Conservation (phyloP, 148 eudicot genomes). For the Beta vulgaris region DNA sequence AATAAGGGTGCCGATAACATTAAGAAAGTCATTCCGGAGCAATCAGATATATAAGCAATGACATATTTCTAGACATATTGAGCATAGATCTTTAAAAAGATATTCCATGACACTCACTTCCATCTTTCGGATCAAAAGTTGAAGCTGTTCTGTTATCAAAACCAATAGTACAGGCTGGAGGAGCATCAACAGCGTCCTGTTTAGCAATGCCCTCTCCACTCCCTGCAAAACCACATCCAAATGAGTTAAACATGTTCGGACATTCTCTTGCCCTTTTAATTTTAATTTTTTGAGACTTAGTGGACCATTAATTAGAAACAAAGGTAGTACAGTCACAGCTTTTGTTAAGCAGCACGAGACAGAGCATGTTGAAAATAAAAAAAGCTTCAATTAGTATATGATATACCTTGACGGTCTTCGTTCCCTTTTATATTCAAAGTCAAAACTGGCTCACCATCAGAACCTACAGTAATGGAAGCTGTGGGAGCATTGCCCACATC, state of each 20-base stretch:
- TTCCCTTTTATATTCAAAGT: neutral
- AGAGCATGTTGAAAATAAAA: neutral
- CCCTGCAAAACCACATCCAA: neutral
- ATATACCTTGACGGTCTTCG: constrained; percentile 1
- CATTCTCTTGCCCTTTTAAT: neutral
- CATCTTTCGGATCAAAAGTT: no score
- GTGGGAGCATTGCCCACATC: neutral
- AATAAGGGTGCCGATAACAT: no score
- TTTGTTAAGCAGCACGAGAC: neutral
- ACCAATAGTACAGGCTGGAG: no score
- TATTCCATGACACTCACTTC: no score
- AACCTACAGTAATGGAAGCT: neutral
- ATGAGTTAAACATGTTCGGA: neutral
- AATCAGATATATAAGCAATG: no score
- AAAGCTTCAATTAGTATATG: no score
- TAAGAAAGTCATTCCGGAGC: no score
- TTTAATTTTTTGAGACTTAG: neutral
- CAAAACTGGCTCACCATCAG: neutral
- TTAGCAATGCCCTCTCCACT: neutral
- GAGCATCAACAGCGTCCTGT: neutral
- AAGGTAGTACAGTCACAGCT: neutral
- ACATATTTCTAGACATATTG: no score
- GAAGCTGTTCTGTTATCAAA: no score
- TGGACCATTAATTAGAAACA: neutral
- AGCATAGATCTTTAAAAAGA: no score